These are phyloP conservation scores for Malassezia japonica DNA, from an alignment of 1,284 basidiomycete species.

Conservation along the genomic window DNA sequence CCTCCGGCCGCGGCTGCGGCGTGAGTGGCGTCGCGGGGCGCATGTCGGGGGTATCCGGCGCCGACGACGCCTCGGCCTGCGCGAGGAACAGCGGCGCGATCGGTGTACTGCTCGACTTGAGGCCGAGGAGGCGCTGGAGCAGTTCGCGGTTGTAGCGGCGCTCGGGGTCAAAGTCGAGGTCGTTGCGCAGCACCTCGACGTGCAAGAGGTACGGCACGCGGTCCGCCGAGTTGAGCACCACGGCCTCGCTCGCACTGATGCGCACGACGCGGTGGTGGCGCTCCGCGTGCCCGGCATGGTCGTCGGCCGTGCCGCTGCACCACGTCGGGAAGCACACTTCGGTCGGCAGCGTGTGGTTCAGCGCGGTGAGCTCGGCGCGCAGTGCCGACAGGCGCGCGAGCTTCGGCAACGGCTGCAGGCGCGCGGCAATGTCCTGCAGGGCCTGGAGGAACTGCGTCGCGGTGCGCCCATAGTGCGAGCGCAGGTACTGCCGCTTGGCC, in stretches of 20 bases:
- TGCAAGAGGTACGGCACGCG: slow-evolving; percentile 86
- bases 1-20: slow-evolving; percentile 22
- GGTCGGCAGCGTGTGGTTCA: slow-evolving; percentile 84
- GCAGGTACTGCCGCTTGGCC: slow-evolving; percentile 33
- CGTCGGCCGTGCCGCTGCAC: slow-evolving; percentile 55
- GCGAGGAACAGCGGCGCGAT: neutral
- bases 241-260: slow-evolving; percentile 93
- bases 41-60: slow-evolving; percentile 8
- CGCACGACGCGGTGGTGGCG: slow-evolving; percentile 86
- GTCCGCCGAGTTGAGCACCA: slow-evolving; percentile 96
- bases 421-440: slow-evolving; percentile 85
- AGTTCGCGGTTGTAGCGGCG: slow-evolving; percentile 66
- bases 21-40: neutral
- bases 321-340: slow-evolving; percentile 95
- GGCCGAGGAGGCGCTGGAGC: slow-evolving; percentile 66
- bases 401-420: slow-evolving; percentile 81
- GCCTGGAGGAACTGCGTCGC: slow-evolving; percentile 80
- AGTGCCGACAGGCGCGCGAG: slow-evolving; percentile 88
- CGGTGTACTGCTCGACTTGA: neutral
- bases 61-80: slow-evolving; percentile 17
- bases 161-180: slow-evolving; percentile 89
- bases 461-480: slow-evolving; percentile 65
- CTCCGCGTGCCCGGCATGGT: neutral
- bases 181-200: slow-evolving; percentile 80
- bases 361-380: slow-evolving; percentile 82